Percentiles rank a stretch among this genome's conserved stretches.
Conservation (phyloP, 768 basidiomycete genomes). For the Suillus brevipes region DNA sequence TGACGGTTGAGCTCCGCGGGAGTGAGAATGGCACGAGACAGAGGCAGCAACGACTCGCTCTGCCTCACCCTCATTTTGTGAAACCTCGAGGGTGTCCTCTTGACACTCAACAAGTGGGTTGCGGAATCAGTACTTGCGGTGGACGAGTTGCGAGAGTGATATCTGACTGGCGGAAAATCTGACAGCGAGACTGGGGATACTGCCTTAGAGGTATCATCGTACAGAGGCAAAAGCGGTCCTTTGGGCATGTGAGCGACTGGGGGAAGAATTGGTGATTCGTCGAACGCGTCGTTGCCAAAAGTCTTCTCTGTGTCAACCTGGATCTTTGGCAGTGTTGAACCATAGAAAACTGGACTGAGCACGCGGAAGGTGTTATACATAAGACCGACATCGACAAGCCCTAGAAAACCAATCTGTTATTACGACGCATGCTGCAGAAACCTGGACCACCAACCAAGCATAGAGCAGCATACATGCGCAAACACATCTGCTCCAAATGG, state of each 20-base stretch:
- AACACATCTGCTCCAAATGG: conserved; percentile 49
- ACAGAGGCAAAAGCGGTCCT: conserved; percentile 3
- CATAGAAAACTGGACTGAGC: conserved; percentile 52
- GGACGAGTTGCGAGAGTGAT: conserved; percentile 17
- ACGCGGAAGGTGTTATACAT: conserved; percentile 69
- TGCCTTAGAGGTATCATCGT: not conserved
- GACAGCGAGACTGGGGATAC: conserved; percentile 5
- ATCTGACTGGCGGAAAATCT: not conserved
- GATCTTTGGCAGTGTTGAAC: conserved; percentile 13
- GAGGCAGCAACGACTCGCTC: not conserved
- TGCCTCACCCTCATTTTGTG: conserved; percentile 10
- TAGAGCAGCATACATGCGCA: conserved; percentile 49
- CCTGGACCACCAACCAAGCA: conserved; percentile 47
- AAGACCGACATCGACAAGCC: conserved; percentile 63
- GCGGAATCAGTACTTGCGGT: conserved; percentile 21
- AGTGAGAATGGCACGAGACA: conserved; percentile 4
- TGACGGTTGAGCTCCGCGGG: conserved; percentile 16
- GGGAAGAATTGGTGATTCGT: conserved; percentile 21
- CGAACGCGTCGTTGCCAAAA: conserved; percentile 26
- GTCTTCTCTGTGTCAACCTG: conserved; percentile 17
- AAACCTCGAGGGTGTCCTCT: conserved; percentile 15
- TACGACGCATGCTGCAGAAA: not conserved
- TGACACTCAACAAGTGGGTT: conserved; percentile 12
- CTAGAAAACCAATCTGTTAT: conserved; percentile 33
- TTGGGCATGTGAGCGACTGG: conserved; percentile 7